A percentile compares a stretch with the other conserved stretches of the same genome.
phyloP scores from a whole-genome alignment of 495 filamentous ascomycete species.

The Evernia prunastri region DNA sequence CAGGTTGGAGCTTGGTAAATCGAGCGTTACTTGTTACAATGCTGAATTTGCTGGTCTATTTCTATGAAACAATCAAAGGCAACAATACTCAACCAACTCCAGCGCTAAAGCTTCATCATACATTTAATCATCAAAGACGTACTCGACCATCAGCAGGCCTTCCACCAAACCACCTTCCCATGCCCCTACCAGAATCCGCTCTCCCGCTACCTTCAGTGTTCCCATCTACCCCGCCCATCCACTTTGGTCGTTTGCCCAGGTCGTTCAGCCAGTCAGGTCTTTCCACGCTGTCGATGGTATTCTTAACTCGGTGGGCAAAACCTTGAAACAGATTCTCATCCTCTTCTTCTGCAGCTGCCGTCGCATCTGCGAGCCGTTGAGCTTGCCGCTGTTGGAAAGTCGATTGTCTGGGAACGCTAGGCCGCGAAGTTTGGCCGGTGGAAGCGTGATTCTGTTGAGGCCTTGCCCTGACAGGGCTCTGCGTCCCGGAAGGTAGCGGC shows the following conservation, averaged over 20 bases:
- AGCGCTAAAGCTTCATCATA: slow-evolving; percentile 24
- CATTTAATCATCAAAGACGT: slow-evolving; percentile 25
- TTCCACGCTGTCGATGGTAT: slow-evolving; percentile 82
- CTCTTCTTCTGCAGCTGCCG: slow-evolving; percentile 51
- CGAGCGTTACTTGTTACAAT: neutral
- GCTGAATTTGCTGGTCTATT: neutral
- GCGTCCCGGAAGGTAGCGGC: slow-evolving; percentile 8
- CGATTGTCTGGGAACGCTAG: slow-evolving; percentile 12
- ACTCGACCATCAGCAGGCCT: slow-evolving; percentile 45
- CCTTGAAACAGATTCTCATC: slow-evolving; percentile 77
- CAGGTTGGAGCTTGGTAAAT: neutral
- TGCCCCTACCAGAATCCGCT: slow-evolving; percentile 35
- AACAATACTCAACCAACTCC: slow-evolving; percentile 24
- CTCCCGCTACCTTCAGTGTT: slow-evolving; percentile 32
- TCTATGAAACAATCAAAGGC: neutral
- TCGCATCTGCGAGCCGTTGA: slow-evolving; percentile 28
- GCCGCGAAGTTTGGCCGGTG: slow-evolving; percentile 5
- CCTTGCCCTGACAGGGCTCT: slow-evolving; percentile 4
- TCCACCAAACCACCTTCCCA: slow-evolving; percentile 51
- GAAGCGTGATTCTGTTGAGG: neutral
- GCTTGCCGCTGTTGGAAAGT: slow-evolving; percentile 24
- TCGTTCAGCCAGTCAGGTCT: slow-evolving; percentile 73
- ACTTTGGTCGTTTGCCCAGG: slow-evolving; percentile 64
- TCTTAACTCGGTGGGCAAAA: slow-evolving; percentile 77
- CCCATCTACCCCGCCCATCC: slow-evolving; percentile 62